Conservation (phyloP, 73 alveolate species). For the Paramecium sexaurelia region DNA sequence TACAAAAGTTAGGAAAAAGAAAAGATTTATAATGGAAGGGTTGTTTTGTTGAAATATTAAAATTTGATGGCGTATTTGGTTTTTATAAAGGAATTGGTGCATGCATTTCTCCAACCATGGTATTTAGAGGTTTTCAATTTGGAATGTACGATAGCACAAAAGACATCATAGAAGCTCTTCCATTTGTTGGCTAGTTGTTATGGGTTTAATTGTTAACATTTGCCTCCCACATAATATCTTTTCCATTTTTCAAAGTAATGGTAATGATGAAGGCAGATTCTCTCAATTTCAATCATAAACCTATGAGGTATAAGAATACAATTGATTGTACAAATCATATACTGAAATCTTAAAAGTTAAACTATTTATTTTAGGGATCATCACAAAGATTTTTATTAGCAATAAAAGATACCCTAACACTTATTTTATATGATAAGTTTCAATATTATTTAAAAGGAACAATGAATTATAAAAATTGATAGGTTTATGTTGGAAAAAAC, state of each 20-base stretch:
- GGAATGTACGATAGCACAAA: conserved; percentile 92
- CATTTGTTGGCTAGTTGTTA: neutral
- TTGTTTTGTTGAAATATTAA: conserved; percentile 77
- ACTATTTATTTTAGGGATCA: neutral
- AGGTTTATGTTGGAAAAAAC: neutral
- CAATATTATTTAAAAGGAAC: neutral
- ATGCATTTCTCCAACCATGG: conserved; percentile 82
- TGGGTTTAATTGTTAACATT: neutral
- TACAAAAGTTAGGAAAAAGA: conserved; percentile 86
- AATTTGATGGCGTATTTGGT: conserved; percentile 86
- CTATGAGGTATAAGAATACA: neutral
- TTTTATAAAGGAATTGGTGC: conserved; percentile 94
- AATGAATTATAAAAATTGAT: neutral
- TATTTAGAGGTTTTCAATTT: conserved; percentile 92
- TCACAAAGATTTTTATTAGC: neutral
- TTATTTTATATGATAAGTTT: neutral
- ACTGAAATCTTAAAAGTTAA: neutral
- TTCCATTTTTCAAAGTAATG: neutral
- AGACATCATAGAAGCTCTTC: conserved; percentile 20
- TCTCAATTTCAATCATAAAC: neutral
- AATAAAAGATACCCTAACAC: neutral
- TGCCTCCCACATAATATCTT: neutral
- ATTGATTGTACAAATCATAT: neutral
- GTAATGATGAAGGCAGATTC: neutral
- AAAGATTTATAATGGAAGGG: conserved; percentile 82